These are phyloP conservation scores for Kondoa subrosea DNA, from an alignment of 768 basidiomycete species.

Conservation along the genomic window DNA sequence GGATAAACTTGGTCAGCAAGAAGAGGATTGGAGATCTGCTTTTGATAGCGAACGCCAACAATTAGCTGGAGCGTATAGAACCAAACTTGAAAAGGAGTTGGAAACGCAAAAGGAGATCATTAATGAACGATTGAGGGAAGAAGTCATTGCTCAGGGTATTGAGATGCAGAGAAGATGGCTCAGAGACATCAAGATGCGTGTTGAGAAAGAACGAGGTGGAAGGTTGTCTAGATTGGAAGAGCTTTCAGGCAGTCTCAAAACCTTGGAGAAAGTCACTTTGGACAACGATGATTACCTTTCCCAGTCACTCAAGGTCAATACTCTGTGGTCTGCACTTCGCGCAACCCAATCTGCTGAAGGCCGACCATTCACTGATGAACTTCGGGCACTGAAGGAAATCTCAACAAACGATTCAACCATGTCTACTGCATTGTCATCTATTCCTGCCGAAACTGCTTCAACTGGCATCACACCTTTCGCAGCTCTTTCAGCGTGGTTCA, in stretches of 20 bases:
- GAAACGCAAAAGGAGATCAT: conserved; percentile 77
- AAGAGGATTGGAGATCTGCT: conserved; percentile 64
- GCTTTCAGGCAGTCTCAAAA: conserved; percentile 72
- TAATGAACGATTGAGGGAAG: conserved; percentile 83
- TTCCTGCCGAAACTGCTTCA: conserved; percentile 30
- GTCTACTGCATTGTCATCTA: conserved; percentile 52
- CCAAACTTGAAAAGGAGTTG: conserved; percentile 70
- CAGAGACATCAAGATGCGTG: conserved; percentile 81
- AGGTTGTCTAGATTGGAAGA: conserved; percentile 88
- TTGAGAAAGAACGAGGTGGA: conserved; percentile 90
- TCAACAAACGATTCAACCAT: conserved; percentile 37
- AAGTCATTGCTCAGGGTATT: conserved; percentile 89
- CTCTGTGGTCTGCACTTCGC: conserved; percentile 81
- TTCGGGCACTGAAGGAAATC: conserved; percentile 45
- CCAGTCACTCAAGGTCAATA: conserved; percentile 79
- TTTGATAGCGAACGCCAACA: conserved; percentile 60
- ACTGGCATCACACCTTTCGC: conserved; percentile 63
- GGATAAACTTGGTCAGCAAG: conserved; percentile 66
- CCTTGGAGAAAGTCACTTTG: conserved; percentile 72
- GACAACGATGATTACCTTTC: conserved; percentile 69
- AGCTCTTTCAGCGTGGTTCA: conserved; percentile 82
- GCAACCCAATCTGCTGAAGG: conserved; percentile 43
- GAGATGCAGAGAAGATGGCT: conserved; percentile 96
- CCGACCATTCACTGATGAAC: conserved; percentile 73
- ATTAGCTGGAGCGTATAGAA: conserved; percentile 61